Evolutionary conservation across 2,329 filamentous ascomycete genomes (phyloP), one percentile per base, ranked within the genome.

Genomic region (Phialophora verrucosa): DNA sequence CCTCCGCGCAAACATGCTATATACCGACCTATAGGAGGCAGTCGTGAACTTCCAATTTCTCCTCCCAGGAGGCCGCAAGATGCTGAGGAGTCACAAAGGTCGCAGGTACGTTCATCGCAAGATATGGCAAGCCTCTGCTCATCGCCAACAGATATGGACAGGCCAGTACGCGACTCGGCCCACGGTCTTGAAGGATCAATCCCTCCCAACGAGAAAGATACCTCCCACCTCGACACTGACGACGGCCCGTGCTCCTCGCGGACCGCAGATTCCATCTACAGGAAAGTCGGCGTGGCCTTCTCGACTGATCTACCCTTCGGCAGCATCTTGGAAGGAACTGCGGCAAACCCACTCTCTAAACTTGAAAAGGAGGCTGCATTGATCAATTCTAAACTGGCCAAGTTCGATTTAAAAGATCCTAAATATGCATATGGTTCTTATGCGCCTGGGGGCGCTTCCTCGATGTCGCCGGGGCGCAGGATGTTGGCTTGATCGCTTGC

Each of bases 331-430:
- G 25, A 25, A 25, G 47, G 20, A 10, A 50, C 20, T 14, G 47
- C 47, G 23, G 47, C 47, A 14, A 50, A 23, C 3, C 20, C 47
- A 23, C 51, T 54, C 14, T 20, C 51, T 11, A 10, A 25, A 3
- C 32, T 29, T 23, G 51, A 54, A 27, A 54, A 54, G 51, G 27
- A 54, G 27, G 51, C 51, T 20, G 25, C 29, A 10, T 35, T 64
- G 11, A 51, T 69, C 57, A 64, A 27, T 5, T 27, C 27, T 27
- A 25, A 25, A 2, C 23, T 25, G 23, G 23, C 23, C 23, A 25
- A 25, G 23, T 25, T 25, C 23, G 23, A 25, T 25, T 25, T 25
- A 2, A 2, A 25, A 25, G 23, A 25, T 25, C 23, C 23, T 2
- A 25, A 25, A 25, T 25, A 25, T 25, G 23, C 23, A 25, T 25